A percentile compares a stretch with the other conserved stretches of the same genome.
Evolutionary conservation across 192 early-diverging fungal genomes (phyloP).

Genomic region (Radiomyces spectabilis): DNA sequence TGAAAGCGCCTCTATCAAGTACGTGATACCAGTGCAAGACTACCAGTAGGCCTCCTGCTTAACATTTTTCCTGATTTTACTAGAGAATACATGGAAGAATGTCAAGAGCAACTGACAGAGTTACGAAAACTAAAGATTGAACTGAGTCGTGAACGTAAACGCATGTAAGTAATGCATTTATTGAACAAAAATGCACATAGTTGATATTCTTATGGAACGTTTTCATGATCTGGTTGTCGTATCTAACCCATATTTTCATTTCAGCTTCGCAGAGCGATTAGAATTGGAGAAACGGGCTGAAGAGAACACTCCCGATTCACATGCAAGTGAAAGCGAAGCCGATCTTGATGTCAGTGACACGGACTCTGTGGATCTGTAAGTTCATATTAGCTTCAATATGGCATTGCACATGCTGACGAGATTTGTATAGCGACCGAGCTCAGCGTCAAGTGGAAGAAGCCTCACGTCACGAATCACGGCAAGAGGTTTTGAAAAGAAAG

Average conservation of each 20-base stretch:
- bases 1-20: slow-evolving; percentile 49
- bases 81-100: slow-evolving; percentile 67
- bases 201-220: too few relatives aligned
- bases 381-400: too few relatives aligned
- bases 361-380: too few relatives aligned
- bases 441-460: slow-evolving; percentile 10
- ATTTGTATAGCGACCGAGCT: too few relatives aligned
- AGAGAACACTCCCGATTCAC: slow-evolving; percentile 7
- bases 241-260: too few relatives aligned
- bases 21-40: neutral
- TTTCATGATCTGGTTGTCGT: too few relatives aligned
- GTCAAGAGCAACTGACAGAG: slow-evolving; percentile 59
- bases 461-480: slow-evolving; percentile 32
- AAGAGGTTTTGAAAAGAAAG: slow-evolving; percentile 35
- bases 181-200: neutral
- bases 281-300: slow-evolving; percentile 29
- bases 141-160: slow-evolving; percentile 54
- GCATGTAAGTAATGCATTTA: slow-evolving; percentile 38
- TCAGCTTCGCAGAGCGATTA: slow-evolving; percentile 27
- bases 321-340: too few relatives aligned
- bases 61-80: slow-evolving; percentile 3
- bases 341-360: too few relatives aligned
- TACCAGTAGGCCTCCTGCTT: neutral
- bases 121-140: slow-evolving; percentile 73
- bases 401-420: too few relatives aligned